Conservation (phyloP, 2,329 filamentous ascomycete species). For the Aspergillus sp. region DNA sequence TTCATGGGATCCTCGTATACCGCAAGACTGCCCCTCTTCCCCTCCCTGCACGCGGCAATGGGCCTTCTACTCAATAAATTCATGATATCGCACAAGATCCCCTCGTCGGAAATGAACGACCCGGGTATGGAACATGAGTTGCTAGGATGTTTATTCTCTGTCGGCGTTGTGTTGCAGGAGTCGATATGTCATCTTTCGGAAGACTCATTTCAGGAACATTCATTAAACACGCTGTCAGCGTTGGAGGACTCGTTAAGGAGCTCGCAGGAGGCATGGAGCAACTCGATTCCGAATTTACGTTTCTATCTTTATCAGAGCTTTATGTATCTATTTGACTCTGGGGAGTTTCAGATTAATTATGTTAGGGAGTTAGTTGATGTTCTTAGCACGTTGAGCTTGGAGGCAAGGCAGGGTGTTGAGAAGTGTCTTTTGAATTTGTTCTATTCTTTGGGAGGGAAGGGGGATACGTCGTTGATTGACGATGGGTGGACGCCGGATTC, state of each 20-base stretch:
- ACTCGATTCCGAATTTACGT: conserved; percentile 13
- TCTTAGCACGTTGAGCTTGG: conserved; percentile 19
- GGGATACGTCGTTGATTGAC: conserved; percentile 13
- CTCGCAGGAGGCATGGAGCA: conserved; percentile 9
- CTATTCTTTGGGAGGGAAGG: conserved; percentile 10
- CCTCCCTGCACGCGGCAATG: conserved; percentile 16
- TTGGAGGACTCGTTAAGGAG: not conserved
- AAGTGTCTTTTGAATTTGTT: conserved; percentile 26
- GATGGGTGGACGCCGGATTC: conserved; percentile 24
- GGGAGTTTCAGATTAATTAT: conserved; percentile 16
- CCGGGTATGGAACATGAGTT: conserved; percentile 10
- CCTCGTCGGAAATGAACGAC: no score
- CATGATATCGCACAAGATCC: no score
- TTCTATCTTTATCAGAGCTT: conserved; percentile 14
- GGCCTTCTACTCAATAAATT: conserved; percentile 18
- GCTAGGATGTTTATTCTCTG: conserved; percentile 18
- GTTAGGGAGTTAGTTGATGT: conserved; percentile 18
- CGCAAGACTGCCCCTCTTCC: conserved; percentile 15
- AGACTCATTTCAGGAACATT: no score
- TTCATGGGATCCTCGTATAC: conserved; percentile 25
- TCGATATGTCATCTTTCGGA: no score
- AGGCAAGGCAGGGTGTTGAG: conserved; percentile 24
- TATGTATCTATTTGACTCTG: conserved; percentile 3
- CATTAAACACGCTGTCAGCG: conserved; percentile 3
- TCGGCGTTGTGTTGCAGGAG: conserved; percentile 21